Percentiles rank a stretch among this genome's conserved stretches.
Conservation (phyloP, 2,329 filamentous ascomycete genomes). For the Hymenotorrendiella dingleyae region DNA sequence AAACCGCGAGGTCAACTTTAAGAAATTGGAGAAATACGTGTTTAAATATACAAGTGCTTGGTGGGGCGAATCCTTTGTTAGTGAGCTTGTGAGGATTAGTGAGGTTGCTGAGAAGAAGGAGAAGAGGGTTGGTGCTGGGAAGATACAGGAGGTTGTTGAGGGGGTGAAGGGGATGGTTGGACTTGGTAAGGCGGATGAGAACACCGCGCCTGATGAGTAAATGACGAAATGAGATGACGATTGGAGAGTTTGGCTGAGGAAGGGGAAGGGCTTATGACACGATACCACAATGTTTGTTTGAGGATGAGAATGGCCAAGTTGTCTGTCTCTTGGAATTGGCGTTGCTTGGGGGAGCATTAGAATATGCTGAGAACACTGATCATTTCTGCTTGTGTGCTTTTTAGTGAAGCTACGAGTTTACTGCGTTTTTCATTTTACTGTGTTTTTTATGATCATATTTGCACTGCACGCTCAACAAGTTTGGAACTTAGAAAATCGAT, state of each 20-base stretch:
- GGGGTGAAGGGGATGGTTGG: slow-evolving; percentile 15
- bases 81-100: slow-evolving; percentile 53
- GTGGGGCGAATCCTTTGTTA: slow-evolving; percentile 92
- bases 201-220: not conserved
- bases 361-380: no score
- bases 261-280: not conserved
- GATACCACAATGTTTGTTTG: no score
- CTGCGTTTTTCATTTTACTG: no score
- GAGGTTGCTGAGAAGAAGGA: slow-evolving; percentile 29
- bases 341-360: no score
- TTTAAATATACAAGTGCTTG: slow-evolving; percentile 97
- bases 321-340: no score
- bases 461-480: no score
- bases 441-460: no score
- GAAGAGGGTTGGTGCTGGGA: slow-evolving; percentile 14
- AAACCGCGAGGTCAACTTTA: slow-evolving; percentile 78
- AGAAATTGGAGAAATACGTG: slow-evolving; percentile 89
- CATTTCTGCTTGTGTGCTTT: no score
- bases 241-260: no score
- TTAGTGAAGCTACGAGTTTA: no score
- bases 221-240: not conserved
- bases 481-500: no score
- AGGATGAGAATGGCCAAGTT: no score
- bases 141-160: slow-evolving; percentile 13
- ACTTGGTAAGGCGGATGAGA: slow-evolving; percentile 10